Percentiles rank a stretch among this genome's conserved stretches.
These are phyloP conservation scores for Papiliotrema fonsecae DNA, from an alignment of 1,284 basidiomycete species.

Conservation along the genomic window DNA sequence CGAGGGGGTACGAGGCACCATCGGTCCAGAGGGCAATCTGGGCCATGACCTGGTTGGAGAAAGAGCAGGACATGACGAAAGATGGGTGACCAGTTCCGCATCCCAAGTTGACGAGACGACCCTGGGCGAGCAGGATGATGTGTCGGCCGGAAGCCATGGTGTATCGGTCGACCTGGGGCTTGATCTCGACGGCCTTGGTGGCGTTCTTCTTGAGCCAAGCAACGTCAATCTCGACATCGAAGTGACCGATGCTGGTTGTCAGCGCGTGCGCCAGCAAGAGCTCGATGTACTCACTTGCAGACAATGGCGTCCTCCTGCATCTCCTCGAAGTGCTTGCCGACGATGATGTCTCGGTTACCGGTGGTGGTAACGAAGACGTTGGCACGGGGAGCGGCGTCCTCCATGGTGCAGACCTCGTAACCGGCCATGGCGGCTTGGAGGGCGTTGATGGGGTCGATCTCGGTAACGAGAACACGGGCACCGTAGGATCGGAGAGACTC, in stretches of 20 bases:
- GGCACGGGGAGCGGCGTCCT: conserved; percentile 80
- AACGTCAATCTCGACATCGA: conserved; percentile 98
- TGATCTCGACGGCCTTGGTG: conserved; percentile 79
- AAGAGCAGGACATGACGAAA: conserved; percentile 97
- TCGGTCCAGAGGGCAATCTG: conserved; percentile 98
- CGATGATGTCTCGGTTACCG: conserved; percentile 98
- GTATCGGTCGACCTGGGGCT: conserved; percentile 98
- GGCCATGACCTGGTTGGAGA: conserved; percentile 96
- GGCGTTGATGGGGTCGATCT: conserved; percentile 99
- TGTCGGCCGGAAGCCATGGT: conserved; percentile 87
- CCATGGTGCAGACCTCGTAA: conserved; percentile 98
- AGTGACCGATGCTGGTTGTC: conserved; percentile 79
- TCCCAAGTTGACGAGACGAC: conserved; percentile 98
- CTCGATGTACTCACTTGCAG: conserved; percentile 66
- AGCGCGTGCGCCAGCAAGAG: conserved; percentile 1
- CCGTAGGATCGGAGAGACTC: conserved; percentile 96
- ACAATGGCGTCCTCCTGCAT: conserved; percentile 99
- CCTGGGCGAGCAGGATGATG: conserved; percentile 95
- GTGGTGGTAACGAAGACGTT: conserved; percentile 99
- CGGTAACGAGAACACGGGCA: conserved; percentile 91
- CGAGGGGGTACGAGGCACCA: conserved; percentile 73
- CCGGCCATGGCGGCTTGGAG: conserved; percentile 99
- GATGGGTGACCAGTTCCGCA: conserved; percentile 87
- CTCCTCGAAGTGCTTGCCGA: conserved; percentile 79
- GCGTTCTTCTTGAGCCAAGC: conserved; percentile 97